Base-by-base conservation (phyloP, 2,329 filamentous ascomycete species). In the Erysiphe pulchra region DNA sequence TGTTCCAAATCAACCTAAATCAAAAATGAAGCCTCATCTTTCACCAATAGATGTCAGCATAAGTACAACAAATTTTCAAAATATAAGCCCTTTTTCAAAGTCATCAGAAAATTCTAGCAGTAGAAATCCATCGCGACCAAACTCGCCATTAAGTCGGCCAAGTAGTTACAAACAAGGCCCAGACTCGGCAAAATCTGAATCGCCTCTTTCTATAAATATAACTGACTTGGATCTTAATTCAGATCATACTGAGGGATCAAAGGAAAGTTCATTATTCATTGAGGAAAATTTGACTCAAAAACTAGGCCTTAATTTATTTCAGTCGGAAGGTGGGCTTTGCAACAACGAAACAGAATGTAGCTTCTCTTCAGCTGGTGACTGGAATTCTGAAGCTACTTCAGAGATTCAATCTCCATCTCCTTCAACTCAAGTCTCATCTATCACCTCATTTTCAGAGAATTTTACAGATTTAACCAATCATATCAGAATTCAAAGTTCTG, bases 381-480 rank as follows among this genome's bases (percentile, higher is more conserved):
- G 72, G 70, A 68, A 69, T 2, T 74, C 70, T 4, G 72, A 76
- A 51, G 70, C 68, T 4, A 73, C 72, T 1, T 76, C 72, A 1
- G 68, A 71, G 44, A 75, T 74, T 59, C 69, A 75, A 67, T 71
- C 73, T 3, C 60, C 76, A 33, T 77, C 73, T 20, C 74, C 74
- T 2, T 77, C 73, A 55, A 77, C 74, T 2, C 67, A 74, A 54
- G 74, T 73, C 36, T 77, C 74, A 16, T 77, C 73, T 57, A 72
- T 77, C 50, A 67, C 73, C 51, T 77, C 56, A 52, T 47, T 56
- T 31, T 45, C 46, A 2, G 41, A 13, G 32, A 45, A 13, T 47
- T 40, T 36, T 43, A 36, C 32, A 45, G 20, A 28, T 28, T n/a
- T 42, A 16, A 7, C 24, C 9, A 31, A 6, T 20, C 40, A 12